phyloP scores from a whole-genome alignment of 805 yeast genomes.

The Candida pseudofarinosa region DNA sequence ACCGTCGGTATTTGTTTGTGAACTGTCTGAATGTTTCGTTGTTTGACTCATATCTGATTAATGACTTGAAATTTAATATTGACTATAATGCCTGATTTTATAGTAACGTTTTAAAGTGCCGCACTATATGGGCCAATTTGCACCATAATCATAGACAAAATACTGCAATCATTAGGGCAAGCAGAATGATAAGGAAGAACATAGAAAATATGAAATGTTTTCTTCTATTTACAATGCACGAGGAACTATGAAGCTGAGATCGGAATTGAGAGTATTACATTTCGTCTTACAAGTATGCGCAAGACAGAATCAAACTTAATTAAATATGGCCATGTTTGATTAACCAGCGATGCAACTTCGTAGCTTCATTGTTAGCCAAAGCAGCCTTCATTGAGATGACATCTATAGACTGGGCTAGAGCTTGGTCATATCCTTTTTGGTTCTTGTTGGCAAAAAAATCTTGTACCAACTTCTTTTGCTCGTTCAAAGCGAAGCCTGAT shows the following conservation, averaged over 20 bases:
- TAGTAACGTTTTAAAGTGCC: too few species aligned
- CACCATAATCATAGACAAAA: too few species aligned
- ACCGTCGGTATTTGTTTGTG: conserved; percentile 14
- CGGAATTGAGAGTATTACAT: too few species aligned
- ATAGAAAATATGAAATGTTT: too few species aligned
- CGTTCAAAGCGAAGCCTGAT: conserved; percentile 55
- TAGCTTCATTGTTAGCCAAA: conserved; percentile 57
- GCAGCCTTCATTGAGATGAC: conserved; percentile 50
- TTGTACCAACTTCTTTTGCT: conserved; percentile 48
- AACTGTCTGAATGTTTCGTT: not conserved
- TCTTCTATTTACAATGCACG: too few species aligned
- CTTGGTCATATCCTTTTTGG: conserved; percentile 62
- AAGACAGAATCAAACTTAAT: too few species aligned
- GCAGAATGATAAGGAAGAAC: too few species aligned
- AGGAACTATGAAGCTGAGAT: too few species aligned
- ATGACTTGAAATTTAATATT: not conserved
- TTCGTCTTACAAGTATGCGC: too few species aligned
- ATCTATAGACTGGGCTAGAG: conserved; percentile 63
- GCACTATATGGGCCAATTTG: too few species aligned
- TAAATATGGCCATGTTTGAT: conserved; percentile 31
- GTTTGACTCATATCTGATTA: not conserved
- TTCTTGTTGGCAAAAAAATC: conserved; percentile 49
- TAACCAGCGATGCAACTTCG: conserved; percentile 48
- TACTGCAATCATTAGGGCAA: too few species aligned
- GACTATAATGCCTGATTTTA: too few species aligned